A percentile compares a stretch with the other conserved stretches of the same genome.
Evolutionary conservation across 495 filamentous ascomycete genomes (phyloP).

Genomic region (Articulospora tetracladia): DNA sequence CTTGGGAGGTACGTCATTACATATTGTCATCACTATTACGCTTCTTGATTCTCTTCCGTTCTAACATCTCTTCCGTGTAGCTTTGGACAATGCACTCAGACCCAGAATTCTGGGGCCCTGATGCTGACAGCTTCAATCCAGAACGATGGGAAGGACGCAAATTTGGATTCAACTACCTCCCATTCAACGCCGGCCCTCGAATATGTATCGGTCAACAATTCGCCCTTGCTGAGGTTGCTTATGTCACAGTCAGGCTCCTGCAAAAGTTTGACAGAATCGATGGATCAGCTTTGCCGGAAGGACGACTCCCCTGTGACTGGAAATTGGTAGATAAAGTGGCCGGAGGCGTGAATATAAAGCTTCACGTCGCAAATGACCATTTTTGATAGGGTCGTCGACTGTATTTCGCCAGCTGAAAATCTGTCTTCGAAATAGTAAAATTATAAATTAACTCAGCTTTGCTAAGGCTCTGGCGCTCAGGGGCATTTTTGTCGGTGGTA

Average conservation of each 20-base stretch:
- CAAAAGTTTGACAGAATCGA: conserved; percentile 54
- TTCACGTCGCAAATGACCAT: conserved; percentile 25
- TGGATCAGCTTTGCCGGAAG: conserved; percentile 26
- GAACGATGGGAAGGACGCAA: conserved; percentile 32
- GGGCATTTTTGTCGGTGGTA: not conserved
- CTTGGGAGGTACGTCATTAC: conserved; percentile 26
- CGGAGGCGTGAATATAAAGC: conserved; percentile 29
- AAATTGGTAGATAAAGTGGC: conserved; percentile 30
- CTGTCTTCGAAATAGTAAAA: conserved; percentile 17
- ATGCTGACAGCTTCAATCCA: conserved; percentile 33
- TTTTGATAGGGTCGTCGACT: conserved; percentile 20
- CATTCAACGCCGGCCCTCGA: conserved; percentile 53
- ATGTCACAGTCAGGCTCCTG: conserved; percentile 56
- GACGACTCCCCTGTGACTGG: conserved; percentile 29
- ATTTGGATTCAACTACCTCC: conserved; percentile 25
- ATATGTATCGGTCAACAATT: conserved; percentile 52
- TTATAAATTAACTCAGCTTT: conserved; percentile 21
- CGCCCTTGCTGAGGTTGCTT: conserved; percentile 52
- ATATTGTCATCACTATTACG: conserved; percentile 24
- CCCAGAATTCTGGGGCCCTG: conserved; percentile 31
- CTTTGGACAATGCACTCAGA: conserved; percentile 39
- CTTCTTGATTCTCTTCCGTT: conserved; percentile 25
- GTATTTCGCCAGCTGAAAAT: conserved; percentile 19
- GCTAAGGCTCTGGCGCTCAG: conserved; percentile 14
- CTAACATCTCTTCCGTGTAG: conserved; percentile 26